phyloP scores from a whole-genome alignment of 495 filamentous ascomycete genomes.

The Daldinia bambusicola region DNA sequence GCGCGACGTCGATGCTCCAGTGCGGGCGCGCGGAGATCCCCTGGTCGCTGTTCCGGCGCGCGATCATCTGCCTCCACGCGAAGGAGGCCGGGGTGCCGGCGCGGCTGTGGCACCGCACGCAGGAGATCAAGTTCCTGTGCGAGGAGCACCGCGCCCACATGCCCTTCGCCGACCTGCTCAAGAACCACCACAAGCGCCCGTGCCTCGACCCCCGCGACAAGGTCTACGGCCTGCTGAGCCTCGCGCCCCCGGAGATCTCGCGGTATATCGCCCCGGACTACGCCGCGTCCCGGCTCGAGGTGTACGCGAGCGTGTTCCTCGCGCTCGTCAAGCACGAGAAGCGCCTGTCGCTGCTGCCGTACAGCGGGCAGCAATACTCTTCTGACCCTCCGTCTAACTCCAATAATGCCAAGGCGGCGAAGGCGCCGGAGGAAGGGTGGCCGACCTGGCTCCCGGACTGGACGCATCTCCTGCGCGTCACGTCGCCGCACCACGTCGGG shows the following conservation, averaged over 20 bases:
- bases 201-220: conserved; percentile 24
- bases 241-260: conserved; percentile 3
- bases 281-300: not conserved
- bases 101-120: not conserved
- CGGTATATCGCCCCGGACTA: conserved; percentile 9
- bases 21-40: conserved; percentile 23
- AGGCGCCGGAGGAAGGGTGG: not conserved
- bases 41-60: conserved; percentile 21
- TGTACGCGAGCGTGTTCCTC: conserved; percentile 20
- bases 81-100: not conserved
- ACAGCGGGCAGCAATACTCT: not conserved
- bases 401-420: not conserved
- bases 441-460: conserved; percentile 37
- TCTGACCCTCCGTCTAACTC: no score
- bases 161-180: not conserved
- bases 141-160: not conserved
- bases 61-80: conserved; percentile 9
- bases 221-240: conserved; percentile 33
- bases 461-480: conserved; percentile 1
- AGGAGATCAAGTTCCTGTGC: not conserved
- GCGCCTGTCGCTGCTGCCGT: conserved; percentile 22
- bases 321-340: not conserved
- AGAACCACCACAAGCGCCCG: not conserved
- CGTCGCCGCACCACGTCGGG: not conserved
- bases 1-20: conserved; percentile 2